Conservation (phyloP, 345 rosid genomes). For the Noccaea bulbosa region DNA sequence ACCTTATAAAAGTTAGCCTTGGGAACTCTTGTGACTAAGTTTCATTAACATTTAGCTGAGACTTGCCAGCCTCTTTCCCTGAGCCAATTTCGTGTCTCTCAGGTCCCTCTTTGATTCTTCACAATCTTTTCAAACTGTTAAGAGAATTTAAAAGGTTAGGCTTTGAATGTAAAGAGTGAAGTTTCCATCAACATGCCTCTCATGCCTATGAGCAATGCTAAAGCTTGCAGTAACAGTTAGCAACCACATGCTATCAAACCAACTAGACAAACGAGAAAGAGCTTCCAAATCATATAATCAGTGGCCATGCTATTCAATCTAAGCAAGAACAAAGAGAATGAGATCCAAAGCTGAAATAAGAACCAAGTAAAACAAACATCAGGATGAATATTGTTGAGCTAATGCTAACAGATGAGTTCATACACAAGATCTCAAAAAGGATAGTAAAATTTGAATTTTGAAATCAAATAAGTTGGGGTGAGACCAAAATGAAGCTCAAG, state of each 20-base stretch:
- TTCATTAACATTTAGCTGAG: constrained; percentile 22
- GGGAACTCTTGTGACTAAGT: neutral
- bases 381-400: neutral
- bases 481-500: constrained; percentile 7
- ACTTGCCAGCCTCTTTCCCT: constrained; percentile 12
- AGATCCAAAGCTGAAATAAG: neutral
- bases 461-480: constrained; percentile 2
- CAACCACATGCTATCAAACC: neutral
- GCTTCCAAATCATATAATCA: neutral
- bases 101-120: constrained; percentile 19
- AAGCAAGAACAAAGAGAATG: constrained; percentile 19
- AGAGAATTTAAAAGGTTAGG: neutral
- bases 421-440: neutral
- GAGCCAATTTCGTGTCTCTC: neutral
- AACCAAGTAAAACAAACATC: neutral
- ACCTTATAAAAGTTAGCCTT: constrained; percentile 11
- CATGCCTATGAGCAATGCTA: constrained; percentile 13
- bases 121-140: constrained; percentile 19
- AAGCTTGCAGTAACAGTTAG: constrained; percentile 9
- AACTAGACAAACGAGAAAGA: neutral
- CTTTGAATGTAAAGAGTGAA: neutral
- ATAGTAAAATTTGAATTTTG: constrained; percentile 19
- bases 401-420: neutral
- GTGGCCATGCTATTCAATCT: neutral
- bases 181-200: neutral